phyloP scores from a whole-genome alignment of 148 eudicot species.

The Diospyros lotus region DNA sequence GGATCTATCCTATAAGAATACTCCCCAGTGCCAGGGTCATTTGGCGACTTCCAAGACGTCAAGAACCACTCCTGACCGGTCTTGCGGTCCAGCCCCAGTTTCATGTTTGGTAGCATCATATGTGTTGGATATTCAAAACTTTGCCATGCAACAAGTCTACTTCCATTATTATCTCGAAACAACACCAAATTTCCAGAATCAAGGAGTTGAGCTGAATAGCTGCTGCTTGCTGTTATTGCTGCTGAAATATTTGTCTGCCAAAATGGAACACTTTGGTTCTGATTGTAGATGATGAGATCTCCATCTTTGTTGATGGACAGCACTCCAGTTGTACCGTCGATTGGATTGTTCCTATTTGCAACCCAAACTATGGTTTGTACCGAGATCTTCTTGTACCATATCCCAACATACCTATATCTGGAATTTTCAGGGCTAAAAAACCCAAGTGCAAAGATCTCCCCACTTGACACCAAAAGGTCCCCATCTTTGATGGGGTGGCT shows the following conservation, averaged over 20 bases:
- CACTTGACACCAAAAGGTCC: conserved; percentile 9
- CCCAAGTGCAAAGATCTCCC: conserved; percentile 15
- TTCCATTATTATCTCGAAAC: background rate
- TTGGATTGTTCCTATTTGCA: conserved; percentile 22
- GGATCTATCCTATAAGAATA: background rate
- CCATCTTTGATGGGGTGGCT: background rate
- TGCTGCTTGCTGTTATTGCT: no score
- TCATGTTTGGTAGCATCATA: background rate
- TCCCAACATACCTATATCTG: conserved; percentile 14
- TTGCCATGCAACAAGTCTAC: background rate
- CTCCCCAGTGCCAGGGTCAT: background rate
- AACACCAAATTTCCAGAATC: conserved; percentile 1
- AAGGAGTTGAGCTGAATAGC: background rate
- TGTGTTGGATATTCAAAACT: conserved; percentile 10
- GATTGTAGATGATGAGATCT: conserved; percentile 1
- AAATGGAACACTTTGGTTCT: background rate
- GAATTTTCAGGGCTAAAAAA: conserved; percentile 21
- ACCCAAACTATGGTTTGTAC: conserved; percentile 20
- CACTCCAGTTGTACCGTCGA: conserved; percentile 11
- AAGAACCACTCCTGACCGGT: conserved; percentile 4
- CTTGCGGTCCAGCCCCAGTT: background rate
- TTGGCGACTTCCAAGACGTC: conserved; percentile 6
- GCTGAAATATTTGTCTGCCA: background rate
- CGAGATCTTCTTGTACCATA: conserved; percentile 18
- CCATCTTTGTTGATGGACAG: conserved; percentile 15